Percentiles rank a stretch among this genome's conserved stretches.
These are phyloP conservation scores for Picea sitchensis DNA, from an alignment of 75 land plant genomes.

Conservation along the genomic window DNA sequence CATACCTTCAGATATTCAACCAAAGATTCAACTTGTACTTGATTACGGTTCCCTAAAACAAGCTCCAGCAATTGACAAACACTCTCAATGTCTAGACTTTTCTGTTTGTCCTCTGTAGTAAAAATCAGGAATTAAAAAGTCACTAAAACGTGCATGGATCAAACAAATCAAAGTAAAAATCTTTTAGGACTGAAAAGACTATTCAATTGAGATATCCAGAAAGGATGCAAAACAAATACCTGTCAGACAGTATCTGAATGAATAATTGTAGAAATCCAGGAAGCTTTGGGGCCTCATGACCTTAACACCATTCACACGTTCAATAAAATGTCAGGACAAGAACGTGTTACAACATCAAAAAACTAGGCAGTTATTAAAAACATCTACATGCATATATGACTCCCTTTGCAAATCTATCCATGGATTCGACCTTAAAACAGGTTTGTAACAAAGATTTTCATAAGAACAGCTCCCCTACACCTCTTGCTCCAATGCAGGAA, in stretches of 20 bases:
- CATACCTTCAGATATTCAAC: constrained; percentile 74
- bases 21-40: constrained; percentile 59
- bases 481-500: constrained; percentile 77
- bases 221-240: constrained; percentile 36
- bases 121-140: not conserved
- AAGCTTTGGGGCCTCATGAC: constrained; percentile 61
- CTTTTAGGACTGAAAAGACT: not conserved
- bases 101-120: constrained; percentile 67
- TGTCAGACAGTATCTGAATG: constrained; percentile 88
- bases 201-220: not conserved
- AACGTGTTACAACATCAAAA: not conserved
- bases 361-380: not conserved
- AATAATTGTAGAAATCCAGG: constrained; percentile 64
- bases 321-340: not conserved
- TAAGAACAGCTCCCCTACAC: constrained; percentile 19
- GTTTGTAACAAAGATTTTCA: not conserved
- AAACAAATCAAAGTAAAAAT: not conserved
- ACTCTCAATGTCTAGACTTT: constrained; percentile 82
- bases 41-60: constrained; percentile 63
- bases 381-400: not conserved
- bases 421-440: not conserved
- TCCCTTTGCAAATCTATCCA: not conserved
- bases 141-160: constrained; percentile 2
- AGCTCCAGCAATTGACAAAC: constrained; percentile 79
- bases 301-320: constrained; percentile 23